Percentiles rank a stretch among this genome's conserved stretches.
phyloP scores from a whole-genome alignment of 345 rosid species.

The Erodium maritimum region DNA sequence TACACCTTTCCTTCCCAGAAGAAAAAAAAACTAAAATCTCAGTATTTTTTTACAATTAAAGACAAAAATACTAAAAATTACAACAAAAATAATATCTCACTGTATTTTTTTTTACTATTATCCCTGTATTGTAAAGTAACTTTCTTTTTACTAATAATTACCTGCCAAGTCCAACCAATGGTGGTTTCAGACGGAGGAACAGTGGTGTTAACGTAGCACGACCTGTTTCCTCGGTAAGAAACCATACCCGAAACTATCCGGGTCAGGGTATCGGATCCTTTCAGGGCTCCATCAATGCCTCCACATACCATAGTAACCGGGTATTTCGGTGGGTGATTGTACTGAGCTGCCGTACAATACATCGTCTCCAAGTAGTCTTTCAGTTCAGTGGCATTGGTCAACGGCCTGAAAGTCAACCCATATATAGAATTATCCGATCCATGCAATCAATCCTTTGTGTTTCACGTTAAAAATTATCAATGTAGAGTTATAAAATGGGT shows the following conservation, averaged over 20 bases:
- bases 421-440: too few species aligned
- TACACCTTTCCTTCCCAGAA: too few species aligned
- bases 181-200: not conserved
- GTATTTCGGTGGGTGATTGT: conserved; percentile 18
- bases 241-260: conserved; percentile 22
- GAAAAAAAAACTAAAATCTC: too few species aligned
- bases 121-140: not conserved
- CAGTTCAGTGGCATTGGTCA: conserved; percentile 16
- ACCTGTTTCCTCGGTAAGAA: conserved; percentile 3
- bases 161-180: conserved; percentile 42
- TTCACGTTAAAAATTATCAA: too few species aligned
- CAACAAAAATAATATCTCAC: too few species aligned
- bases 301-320: conserved; percentile 23
- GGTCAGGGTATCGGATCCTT: conserved; percentile 15
- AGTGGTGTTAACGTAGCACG: conserved; percentile 16
- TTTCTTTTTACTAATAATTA: conserved; percentile 2
- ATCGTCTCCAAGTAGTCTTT: conserved; percentile 11
- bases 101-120: too few species aligned
- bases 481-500: too few species aligned
- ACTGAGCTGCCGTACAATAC: conserved; percentile 32
- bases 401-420: conserved; percentile 13
- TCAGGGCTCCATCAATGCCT: conserved; percentile 19
- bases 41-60: too few species aligned
- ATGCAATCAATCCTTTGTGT: too few species aligned
- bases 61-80: too few species aligned